Base-by-base conservation (phyloP, 2,329 filamentous ascomycete genomes). In the Epichloe brachyelytri region DNA sequence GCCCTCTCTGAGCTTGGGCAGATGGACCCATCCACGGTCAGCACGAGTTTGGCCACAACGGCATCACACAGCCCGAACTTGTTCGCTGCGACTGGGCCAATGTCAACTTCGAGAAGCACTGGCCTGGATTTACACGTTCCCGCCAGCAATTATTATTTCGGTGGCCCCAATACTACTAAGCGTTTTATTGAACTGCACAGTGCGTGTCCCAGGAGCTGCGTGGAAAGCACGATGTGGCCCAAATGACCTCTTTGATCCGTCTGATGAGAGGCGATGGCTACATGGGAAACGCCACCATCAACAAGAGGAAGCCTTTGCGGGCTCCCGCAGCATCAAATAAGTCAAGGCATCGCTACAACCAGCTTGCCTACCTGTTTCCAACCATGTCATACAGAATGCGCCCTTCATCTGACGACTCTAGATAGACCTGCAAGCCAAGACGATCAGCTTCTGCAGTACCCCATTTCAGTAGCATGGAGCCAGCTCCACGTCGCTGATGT, bases 401-500 rank as follows among this genome's bases (percentile, higher is more conserved):
- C 0, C 65, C 69, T 5, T 63, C 56, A 0, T 53, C 49, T 0
- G 67, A 65, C 0, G 69, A 62, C 56, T 71, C 68, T 15, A 71
- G 59, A 46, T 65, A 70, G 0, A 58, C 57, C 3, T 64, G 61
- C n/a, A 71, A 51, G 5, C 64, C 62, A 2, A 68, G 60, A 10
- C 60, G 53, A 46, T 69, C 66, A 15, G 68, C 66, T 54, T 70
- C 62, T 8, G 61, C 59, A n/a, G 62, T 58, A 3, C 63, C 63
- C 61, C 63, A 67, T 33, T 60, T 52, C 44, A 72, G 50, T 52
- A 70, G 55, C 56, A 68, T 54, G 19, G 58, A 57, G 2, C 59
- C 68, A 12, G 64, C 63, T 5, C 68, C 68, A 6, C 63, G 63
- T 44, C 60, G 59, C 45, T 69, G 67, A 50, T 68, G 65, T 14